Evolutionary conservation across 768 basidiomycete genomes (phyloP), one percentile per base, ranked within the genome.

Genomic region (Vishniacozyma victoriae): DNA sequence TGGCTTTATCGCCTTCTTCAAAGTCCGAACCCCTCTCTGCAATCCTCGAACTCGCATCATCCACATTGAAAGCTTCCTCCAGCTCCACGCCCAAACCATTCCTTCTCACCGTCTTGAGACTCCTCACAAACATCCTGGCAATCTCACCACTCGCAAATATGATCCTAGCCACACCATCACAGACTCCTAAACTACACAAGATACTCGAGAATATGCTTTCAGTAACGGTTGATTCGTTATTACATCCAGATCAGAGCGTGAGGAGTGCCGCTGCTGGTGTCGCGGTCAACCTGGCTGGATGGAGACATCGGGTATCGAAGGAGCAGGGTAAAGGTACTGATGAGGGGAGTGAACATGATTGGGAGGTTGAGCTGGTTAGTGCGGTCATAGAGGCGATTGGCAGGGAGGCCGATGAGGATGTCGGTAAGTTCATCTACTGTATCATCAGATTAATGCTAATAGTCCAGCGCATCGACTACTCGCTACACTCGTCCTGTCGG

Each of bases 341-440:
- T 2, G 76, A 75, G 22, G 75, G 74, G 33, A 82, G 79, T 43
- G 80, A 82, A 45, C 86, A 78, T 16, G 90, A 91, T 46, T 92
- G 87, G 87, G 82, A 88, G 62, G 76, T 86, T 0, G 92, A 95
- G 74, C 71, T 93, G 25, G 75, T 83, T 2, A 86, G 84, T 60
- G 92, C 86, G 0, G 63, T 95, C n/a, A 67, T 91, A 0, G 87
- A 89, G 68, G 86, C 85, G 15, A 61, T 93, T 16, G 77, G 76
- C 42, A 78, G 78, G 54, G 89, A 93, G 73, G 72, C 75, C 45
- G 86, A 77, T 55, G 86, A 87, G 68, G 91, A 92, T 64, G 82
- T 87, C 59, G 82, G 89, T 86, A 47, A 72, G 87, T 68, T 3
- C 69, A 24, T 18, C 13, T 20, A 5, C 18, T n/a, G 15, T 50